phyloP scores from a whole-genome alignment of 768 basidiomycete genomes.

The Agaricus blazei region DNA sequence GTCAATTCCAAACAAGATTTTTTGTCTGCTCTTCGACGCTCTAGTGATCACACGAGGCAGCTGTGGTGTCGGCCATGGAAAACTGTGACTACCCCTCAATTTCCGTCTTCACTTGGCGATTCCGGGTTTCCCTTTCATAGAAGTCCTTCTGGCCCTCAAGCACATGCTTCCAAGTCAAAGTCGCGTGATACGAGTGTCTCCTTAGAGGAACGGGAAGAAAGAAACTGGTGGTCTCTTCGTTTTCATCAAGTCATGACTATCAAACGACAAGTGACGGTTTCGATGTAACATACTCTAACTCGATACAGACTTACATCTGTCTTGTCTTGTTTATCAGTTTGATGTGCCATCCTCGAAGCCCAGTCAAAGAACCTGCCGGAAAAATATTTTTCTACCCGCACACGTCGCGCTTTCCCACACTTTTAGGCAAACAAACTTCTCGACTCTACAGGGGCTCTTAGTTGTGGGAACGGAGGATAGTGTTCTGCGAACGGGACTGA shows the following conservation, averaged over 20 bases:
- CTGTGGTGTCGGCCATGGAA: constrained; percentile 11
- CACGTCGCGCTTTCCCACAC: no score
- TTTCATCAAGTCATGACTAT: constrained; percentile 53
- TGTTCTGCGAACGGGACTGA: no score
- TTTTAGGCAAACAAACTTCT: no score
- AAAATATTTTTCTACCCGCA: no score
- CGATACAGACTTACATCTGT: background rate
- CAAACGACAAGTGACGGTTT: constrained; percentile 3
- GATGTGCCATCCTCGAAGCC: background rate
- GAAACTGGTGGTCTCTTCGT: constrained; percentile 69
- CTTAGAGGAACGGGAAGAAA: constrained; percentile 57
- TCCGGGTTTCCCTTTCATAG: constrained; percentile 59
- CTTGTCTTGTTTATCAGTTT: background rate
- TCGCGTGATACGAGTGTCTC: constrained; percentile 13
- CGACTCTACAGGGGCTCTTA: no score
- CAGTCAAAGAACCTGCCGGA: background rate
- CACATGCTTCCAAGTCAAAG: constrained; percentile 31
- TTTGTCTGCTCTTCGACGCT: constrained; percentile 50
- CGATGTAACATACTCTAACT: background rate
- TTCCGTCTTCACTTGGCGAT: constrained; percentile 31
- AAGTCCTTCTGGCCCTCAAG: constrained; percentile 52
- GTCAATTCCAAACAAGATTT: constrained; percentile 23
- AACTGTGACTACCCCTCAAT: constrained; percentile 24
- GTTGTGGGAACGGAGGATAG: no score
- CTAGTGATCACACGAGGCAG: constrained; percentile 17